phyloP scores from a whole-genome alignment of 1,284 basidiomycete species.

The Sporisorium scitamineum region DNA sequence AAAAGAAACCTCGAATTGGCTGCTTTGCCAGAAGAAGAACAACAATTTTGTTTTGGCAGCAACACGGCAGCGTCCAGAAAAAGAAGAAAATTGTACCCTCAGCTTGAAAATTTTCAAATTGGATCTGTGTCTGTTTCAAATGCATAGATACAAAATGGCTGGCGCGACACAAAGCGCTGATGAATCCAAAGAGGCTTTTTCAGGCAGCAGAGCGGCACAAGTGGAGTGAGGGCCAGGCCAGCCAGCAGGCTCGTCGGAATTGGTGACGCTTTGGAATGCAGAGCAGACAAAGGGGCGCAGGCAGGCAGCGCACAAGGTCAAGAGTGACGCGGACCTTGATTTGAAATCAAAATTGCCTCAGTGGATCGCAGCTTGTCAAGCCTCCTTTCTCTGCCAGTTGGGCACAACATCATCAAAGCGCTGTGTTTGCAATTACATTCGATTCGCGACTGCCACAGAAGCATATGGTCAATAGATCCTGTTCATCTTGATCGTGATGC shows the following conservation, averaged over 20 bases:
- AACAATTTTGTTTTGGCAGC: conserved; percentile 8
- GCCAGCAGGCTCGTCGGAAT: no score
- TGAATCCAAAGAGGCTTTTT: not conserved
- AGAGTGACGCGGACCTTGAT: conserved; percentile 8
- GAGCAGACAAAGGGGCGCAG: not conserved
- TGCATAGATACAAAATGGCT: conserved; percentile 9
- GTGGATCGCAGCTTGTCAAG: conserved; percentile 8
- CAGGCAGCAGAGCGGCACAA: not conserved
- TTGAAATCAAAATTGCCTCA: conserved; percentile 32
- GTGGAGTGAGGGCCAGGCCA: not conserved
- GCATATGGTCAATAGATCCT: not conserved
- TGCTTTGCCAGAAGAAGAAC: conserved; percentile 1
- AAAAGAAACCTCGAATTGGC: conserved; percentile 1
- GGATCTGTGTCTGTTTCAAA: conserved; percentile 16
- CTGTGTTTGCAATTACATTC: not conserved
- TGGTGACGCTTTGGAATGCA: not conserved
- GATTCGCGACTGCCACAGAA: not conserved
- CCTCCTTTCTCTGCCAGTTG: not conserved
- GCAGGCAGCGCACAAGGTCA: not conserved
- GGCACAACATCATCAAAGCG: not conserved
- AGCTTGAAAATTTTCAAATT: conserved; percentile 16
- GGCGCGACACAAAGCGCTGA: conserved; percentile 6
- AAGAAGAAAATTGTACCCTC: no score
- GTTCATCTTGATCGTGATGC: not conserved
- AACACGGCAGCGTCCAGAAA: conserved; percentile 2